These are phyloP conservation scores for Cercospora zeina DNA, from an alignment of 2,329 filamentous ascomycete species.

Conservation along the genomic window DNA sequence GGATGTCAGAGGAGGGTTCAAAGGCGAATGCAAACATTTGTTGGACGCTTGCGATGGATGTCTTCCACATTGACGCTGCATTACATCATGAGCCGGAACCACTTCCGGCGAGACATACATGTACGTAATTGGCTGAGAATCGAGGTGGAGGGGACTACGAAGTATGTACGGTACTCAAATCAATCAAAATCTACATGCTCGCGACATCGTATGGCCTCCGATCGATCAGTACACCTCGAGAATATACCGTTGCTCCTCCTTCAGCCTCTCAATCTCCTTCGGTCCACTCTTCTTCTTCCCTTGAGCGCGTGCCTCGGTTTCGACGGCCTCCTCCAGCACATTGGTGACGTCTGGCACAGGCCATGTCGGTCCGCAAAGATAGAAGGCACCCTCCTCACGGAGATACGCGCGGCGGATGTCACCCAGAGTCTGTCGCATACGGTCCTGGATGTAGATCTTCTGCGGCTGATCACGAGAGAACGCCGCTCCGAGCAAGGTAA, in stretches of 20 bases:
- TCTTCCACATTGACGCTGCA: background rate
- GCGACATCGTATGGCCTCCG: background rate
- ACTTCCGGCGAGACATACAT: background rate
- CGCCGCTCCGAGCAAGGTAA: constrained; percentile 87
- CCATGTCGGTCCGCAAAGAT: constrained; percentile 97
- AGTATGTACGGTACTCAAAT: no score
- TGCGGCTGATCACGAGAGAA: constrained; percentile 96
- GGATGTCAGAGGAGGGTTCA: background rate
- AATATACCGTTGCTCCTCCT: constrained; percentile 92
- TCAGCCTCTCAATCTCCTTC: constrained; percentile 93
- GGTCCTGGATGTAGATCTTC: constrained; percentile 99
- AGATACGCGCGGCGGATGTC: constrained; percentile 87
- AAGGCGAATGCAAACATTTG: background rate
- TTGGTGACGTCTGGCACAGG: constrained; percentile 94
- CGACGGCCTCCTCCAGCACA: constrained; percentile 90
- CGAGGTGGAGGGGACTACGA: background rate
- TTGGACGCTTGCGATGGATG: constrained; percentile 1
- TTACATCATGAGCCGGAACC: constrained; percentile 9
- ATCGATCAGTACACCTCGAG: constrained; percentile 82
- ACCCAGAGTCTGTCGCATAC: constrained; percentile 83
- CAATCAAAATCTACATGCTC: background rate
- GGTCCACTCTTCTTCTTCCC: constrained; percentile 35
- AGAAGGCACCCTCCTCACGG: constrained; percentile 85
- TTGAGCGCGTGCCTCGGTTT: constrained; percentile 65
- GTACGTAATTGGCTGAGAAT: background rate